Conservation (phyloP, 768 basidiomycete species). For the Podaxis mareebaensis region DNA sequence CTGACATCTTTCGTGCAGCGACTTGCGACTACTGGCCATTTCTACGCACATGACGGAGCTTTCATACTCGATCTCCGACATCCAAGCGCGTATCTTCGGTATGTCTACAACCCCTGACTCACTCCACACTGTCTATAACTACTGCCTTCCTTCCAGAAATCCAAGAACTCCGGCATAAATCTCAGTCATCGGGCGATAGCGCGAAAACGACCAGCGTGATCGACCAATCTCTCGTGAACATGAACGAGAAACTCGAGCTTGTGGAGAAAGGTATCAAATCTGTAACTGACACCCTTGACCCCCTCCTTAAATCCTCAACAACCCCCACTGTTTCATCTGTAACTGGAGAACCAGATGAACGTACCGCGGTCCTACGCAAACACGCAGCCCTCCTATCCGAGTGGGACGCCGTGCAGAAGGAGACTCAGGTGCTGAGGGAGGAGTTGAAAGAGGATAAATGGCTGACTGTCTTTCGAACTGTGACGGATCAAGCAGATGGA, state of each 20-base stretch:
- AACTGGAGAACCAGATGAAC: slow-evolving; percentile 38
- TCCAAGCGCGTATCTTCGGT: slow-evolving; percentile 92
- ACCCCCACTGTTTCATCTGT: slow-evolving; percentile 45
- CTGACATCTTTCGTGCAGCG: slow-evolving; percentile 44
- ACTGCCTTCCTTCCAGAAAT: slow-evolving; percentile 57
- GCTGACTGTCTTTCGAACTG: slow-evolving; percentile 92
- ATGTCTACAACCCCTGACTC: slow-evolving; percentile 23
- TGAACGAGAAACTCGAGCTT: slow-evolving; percentile 77
- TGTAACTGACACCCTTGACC: slow-evolving; percentile 65
- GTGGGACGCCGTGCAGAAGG: slow-evolving; percentile 80
- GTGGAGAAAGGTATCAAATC: slow-evolving; percentile 72
- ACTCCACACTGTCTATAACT: slow-evolving; percentile 1
- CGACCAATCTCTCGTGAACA: slow-evolving; percentile 75
- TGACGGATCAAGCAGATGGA: slow-evolving; percentile 92
- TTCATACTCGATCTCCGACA: slow-evolving; percentile 84
- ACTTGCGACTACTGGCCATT: slow-evolving; percentile 73
- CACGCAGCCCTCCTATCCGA: slow-evolving; percentile 71
- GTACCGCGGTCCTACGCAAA: slow-evolving; percentile 63
- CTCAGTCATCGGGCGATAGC: slow-evolving; percentile 60
- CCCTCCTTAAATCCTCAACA: slow-evolving; percentile 49
- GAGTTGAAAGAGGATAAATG: slow-evolving; percentile 98
- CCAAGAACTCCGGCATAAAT: slow-evolving; percentile 89
- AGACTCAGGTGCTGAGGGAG: slow-evolving; percentile 79
- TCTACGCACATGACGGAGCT: slow-evolving; percentile 88
- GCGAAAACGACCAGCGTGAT: slow-evolving; percentile 64